phyloP scores from a whole-genome alignment of 805 yeast species.

The Soucietia sequanensis region DNA sequence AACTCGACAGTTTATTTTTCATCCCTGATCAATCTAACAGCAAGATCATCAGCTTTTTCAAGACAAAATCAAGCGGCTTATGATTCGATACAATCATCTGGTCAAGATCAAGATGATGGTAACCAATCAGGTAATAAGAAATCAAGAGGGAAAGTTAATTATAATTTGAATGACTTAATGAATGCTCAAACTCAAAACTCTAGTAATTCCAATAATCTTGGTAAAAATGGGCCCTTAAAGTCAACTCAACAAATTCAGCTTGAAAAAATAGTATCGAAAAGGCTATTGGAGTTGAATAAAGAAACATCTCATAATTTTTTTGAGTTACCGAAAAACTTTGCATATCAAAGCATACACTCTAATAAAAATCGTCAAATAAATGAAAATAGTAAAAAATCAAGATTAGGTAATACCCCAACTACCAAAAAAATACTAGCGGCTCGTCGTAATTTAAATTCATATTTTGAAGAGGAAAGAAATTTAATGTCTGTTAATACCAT shows the following conservation, averaged over 20 bases:
- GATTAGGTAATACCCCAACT: slow-evolving; percentile 43
- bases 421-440: slow-evolving; percentile 43
- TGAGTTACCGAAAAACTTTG: slow-evolving; percentile 42
- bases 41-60: slow-evolving; percentile 29
- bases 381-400: slow-evolving; percentile 22
- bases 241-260: slow-evolving; percentile 43
- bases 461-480: slow-evolving; percentile 46
- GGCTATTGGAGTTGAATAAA: slow-evolving; percentile 34
- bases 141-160: slow-evolving; percentile 42
- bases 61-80: slow-evolving; percentile 4
- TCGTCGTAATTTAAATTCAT: slow-evolving; percentile 40
- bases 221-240: slow-evolving; percentile 26
- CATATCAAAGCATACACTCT: slow-evolving; percentile 31
- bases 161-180: slow-evolving; percentile 42
- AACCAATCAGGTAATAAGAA: slow-evolving; percentile 21
- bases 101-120: slow-evolving; percentile 15
- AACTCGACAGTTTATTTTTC: slow-evolving; percentile 39
- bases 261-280: slow-evolving; percentile 35
- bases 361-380: slow-evolving; percentile 10
- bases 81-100: slow-evolving; percentile 5
- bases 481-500: slow-evolving; percentile 42
- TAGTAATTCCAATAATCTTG: slow-evolving; percentile 15
- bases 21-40: slow-evolving; percentile 41
- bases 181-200: slow-evolving; percentile 38
- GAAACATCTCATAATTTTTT: slow-evolving; percentile 30